Base-by-base conservation (phyloP, 2,329 filamentous ascomycete species). In the Fusarium sp. region DNA sequence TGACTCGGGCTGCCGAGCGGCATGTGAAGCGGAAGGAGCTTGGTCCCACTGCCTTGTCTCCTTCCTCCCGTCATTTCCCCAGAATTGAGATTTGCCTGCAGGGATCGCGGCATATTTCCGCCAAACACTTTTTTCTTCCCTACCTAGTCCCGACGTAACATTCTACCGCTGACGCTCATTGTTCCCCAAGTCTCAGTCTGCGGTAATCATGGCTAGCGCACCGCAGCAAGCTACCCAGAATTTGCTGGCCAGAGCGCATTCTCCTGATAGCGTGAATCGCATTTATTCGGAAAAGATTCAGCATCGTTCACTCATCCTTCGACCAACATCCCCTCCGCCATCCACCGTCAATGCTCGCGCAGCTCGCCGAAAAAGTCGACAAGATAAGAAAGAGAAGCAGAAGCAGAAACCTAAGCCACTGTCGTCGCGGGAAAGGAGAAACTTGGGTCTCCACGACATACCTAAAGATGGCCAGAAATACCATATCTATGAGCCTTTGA, bases 221-320 rank as follows among this genome's bases (percentile, higher is more conserved):
- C 70, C 68, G 4, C 79, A 81, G 52, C 75, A 80, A 44, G 75
- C 87, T 11, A 89, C 88, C 0, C 84, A 88, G 67, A 80, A 84
- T 9, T 88, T 97, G 50, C 90, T 98, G 53, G 80, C 85, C 7
- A 90, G 92, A 73, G 93, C 93, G 11, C 93, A 97, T 80, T 90
- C 92, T 3, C 90, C 93, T 25, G 85, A 91, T 68, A 89, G 87
- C 58, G 88, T 90, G 55, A 82, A 83, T 33, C 85, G 88, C 54
- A 92, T 97, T 78, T 95, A 91, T 83, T 84, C 85, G 65, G 92
- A 97, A 68, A 94, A 94, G 79, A 88, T 97, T 77, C 88, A 93
- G 73, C 90, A 93, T 75, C 93, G 93, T 46, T 90, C 93, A 0
- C 88, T 97, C 57, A 88, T 91, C 73, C 87, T 97, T 5, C 89